These are phyloP conservation scores for Inonotus hispidus DNA, from an alignment of 1,284 basidiomycete genomes.

Conservation along the genomic window DNA sequence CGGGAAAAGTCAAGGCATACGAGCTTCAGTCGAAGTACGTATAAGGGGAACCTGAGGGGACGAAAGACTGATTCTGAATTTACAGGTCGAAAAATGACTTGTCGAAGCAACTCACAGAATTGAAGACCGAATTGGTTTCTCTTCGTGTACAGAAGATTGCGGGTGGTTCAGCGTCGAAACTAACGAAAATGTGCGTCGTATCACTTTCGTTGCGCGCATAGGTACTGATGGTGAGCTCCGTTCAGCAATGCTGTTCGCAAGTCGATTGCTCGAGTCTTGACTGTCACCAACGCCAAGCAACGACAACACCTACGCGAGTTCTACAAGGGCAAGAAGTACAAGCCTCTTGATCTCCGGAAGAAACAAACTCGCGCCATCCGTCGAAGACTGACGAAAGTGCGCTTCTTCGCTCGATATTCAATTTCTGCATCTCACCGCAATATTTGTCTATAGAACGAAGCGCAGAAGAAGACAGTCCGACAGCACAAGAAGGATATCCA, in stretches of 20 bases:
- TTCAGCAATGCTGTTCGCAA: conserved; percentile 93
- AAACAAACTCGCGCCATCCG: conserved; percentile 99
- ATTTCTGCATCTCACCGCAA: conserved; percentile 15
- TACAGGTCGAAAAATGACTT: conserved; percentile 95
- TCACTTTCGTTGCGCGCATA: background rate
- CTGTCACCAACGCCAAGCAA: conserved; percentile 98
- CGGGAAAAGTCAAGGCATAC: conserved; percentile 92
- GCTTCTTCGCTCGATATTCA: conserved; percentile 23
- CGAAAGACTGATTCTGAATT: conserved; percentile 7
- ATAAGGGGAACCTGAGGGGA: conserved; percentile 17
- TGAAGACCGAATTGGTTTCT: conserved; percentile 92
- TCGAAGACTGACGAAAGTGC: conserved; percentile 86
- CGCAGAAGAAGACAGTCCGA: conserved; percentile 79
- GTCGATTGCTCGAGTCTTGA: conserved; percentile 97
- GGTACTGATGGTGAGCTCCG: conserved; percentile 10
- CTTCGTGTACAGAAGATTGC: conserved; percentile 98
- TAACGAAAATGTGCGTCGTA: conserved; percentile 89
- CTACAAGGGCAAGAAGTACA: conserved; percentile 97
- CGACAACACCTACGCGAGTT: conserved; percentile 96
- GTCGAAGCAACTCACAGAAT: conserved; percentile 89
- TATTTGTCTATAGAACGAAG: conserved; percentile 59
- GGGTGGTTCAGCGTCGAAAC: conserved; percentile 92
- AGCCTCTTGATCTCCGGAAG: conserved; percentile 94
- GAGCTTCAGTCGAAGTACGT: conserved; percentile 96
- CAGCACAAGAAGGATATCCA: conserved; percentile 92